Evolutionary conservation across 83 land plant species (phyloP).

Genomic region (Thuja plicata): DNA sequence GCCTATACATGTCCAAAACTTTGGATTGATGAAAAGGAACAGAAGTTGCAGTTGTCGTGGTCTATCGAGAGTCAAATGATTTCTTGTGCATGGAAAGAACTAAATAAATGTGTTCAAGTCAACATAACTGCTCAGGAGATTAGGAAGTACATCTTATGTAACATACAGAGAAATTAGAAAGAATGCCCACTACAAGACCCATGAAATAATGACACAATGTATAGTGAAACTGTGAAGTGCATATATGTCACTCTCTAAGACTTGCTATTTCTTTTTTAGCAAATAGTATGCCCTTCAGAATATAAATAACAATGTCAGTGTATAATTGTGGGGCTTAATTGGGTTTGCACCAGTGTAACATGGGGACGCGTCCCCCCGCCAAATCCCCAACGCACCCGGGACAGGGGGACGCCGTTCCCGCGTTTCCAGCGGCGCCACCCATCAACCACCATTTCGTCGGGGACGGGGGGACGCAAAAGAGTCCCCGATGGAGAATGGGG

Average conservation of each 20-base stretch:
- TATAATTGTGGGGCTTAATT: background rate
- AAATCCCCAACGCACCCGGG: too few relatives aligned
- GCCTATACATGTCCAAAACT: background rate
- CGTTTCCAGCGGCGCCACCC: too few relatives aligned
- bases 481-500: too few relatives aligned
- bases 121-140: background rate
- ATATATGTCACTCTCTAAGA: background rate
- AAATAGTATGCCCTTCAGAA: background rate
- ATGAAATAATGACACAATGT: constrained; percentile 3
- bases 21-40: background rate
- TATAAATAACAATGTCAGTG: background rate
- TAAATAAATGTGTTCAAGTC: background rate
- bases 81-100: background rate
- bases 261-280: background rate
- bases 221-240: background rate
- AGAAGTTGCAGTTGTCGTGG: background rate
- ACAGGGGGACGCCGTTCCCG: too few relatives aligned
- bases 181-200: background rate
- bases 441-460: too few relatives aligned
- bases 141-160: background rate
- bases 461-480: too few relatives aligned
- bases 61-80: background rate
- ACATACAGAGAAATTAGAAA: background rate
- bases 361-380: too few relatives aligned
- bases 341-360: too few relatives aligned